Conservation (phyloP, 116 monocot species). For the Papilionanthe hybrid region DNA sequence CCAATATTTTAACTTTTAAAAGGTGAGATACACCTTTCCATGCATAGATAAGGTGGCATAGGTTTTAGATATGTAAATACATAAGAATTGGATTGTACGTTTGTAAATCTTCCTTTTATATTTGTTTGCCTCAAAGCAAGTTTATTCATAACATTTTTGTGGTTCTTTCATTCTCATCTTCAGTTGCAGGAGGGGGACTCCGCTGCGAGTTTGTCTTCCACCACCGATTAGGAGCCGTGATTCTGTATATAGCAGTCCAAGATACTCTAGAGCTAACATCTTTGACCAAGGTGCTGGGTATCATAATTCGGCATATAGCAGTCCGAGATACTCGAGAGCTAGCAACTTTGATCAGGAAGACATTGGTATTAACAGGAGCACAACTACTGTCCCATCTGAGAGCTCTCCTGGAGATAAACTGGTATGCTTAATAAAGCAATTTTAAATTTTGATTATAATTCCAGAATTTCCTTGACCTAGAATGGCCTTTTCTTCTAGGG, state of each 20-base stretch:
- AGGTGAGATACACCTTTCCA: too few species aligned
- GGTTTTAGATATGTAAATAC: too few species aligned
- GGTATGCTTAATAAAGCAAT: constrained; percentile 22
- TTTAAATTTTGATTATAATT: neutral
- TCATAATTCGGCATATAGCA: constrained; percentile 20
- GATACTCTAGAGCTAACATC: constrained; percentile 29
- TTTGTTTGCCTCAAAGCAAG: neutral
- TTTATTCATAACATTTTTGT: neutral
- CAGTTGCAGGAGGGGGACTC: constrained; percentile 46
- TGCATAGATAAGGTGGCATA: too few species aligned
- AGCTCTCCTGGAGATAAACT: constrained; percentile 27
- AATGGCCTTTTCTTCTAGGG: neutral
- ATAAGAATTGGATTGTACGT: neutral
- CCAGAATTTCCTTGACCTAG: neutral
- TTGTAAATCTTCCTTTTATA: neutral
- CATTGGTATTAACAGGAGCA: constrained; percentile 12
- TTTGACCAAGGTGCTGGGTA: constrained; percentile 16
- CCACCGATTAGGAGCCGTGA: constrained; percentile 36
- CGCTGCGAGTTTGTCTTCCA: constrained; percentile 42
- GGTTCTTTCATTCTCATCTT: constrained; percentile 8
- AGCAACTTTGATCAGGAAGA: constrained; percentile 38
- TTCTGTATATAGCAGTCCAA: constrained; percentile 19
- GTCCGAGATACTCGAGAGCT: constrained; percentile 25
- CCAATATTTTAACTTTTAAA: too few species aligned
- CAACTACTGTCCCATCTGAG: constrained; percentile 28